Conservation (phyloP, 306 rosid species). For the Trifolium pratense region DNA sequence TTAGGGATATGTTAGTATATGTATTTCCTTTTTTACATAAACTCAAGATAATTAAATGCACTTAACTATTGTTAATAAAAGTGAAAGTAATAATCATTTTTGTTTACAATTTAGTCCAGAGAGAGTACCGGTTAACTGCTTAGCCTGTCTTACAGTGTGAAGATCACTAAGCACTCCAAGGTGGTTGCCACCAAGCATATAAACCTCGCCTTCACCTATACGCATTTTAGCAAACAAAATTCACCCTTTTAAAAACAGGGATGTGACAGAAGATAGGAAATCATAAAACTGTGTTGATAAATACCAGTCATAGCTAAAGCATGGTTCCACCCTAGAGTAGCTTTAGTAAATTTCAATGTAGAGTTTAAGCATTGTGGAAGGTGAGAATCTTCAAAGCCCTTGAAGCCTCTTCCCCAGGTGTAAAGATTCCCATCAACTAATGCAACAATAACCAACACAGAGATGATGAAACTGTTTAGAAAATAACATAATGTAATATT, state of each 20-base stretch:
- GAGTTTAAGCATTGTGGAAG: conserved; percentile 54
- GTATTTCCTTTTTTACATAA: too few relatives aligned
- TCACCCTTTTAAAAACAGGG: conserved; percentile 11
- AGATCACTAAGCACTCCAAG: conserved; percentile 69
- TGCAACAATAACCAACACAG: neutral
- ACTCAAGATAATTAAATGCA: neutral
- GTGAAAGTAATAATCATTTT: neutral
- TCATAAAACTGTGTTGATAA: neutral
- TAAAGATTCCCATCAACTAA: conserved; percentile 74
- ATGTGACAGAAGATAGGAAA: conserved; percentile 9
- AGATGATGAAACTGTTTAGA: neutral
- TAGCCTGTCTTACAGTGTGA: conserved; percentile 41
- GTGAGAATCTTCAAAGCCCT: conserved; percentile 58
- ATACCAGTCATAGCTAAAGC: conserved; percentile 75
- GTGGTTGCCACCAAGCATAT: conserved; percentile 82
- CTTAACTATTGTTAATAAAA: neutral
- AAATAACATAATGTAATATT: neutral
- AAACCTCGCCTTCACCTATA: conserved; percentile 65
- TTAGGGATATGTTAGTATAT: neutral
- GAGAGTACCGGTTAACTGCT: conserved; percentile 51
- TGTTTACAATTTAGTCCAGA: neutral
- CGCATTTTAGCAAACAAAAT: conserved; percentile 29
- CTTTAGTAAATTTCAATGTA: conserved; percentile 46
- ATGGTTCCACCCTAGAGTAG: conserved; percentile 88
- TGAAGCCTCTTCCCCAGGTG: conserved; percentile 93